Evolutionary conservation across 345 rosid genomes (phyloP).

Genomic region (Eucalyptus pauciflora): DNA sequence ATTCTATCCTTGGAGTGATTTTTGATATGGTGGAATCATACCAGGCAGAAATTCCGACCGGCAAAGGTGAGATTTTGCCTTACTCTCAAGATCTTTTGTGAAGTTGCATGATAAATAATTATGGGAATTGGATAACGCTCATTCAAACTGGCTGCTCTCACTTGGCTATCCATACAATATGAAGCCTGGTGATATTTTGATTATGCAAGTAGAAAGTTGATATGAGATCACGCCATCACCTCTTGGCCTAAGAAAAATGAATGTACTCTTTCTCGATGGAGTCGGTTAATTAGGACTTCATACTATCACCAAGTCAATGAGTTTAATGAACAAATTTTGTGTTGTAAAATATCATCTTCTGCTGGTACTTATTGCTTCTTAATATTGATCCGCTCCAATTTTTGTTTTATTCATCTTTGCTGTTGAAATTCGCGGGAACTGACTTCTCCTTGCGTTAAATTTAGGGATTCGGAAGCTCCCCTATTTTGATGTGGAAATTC

Average conservation of each 20-base stretch:
- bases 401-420: not conserved
- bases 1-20: not conserved
- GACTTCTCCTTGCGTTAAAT: not conserved
- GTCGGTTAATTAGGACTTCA: not conserved
- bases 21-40: not conserved
- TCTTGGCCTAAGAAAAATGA: not conserved
- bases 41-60: not conserved
- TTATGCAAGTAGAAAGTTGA: not conserved
- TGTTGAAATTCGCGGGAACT: not conserved
- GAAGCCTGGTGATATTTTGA: not conserved
- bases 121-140: not conserved
- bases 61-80: not conserved
- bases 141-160: not conserved
- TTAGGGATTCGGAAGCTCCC: conserved; percentile 47
- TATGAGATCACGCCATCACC: not conserved
- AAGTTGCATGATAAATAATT: not conserved
- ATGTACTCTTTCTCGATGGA: not conserved
- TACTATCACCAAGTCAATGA: not conserved
- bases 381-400: not conserved
- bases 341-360: not conserved
- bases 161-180: not conserved
- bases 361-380: not conserved
- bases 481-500: conserved; percentile 14
- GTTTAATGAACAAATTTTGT: not conserved
- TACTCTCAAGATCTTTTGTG: not conserved